These are phyloP conservation scores for Tuber calosporum DNA, from an alignment of 495 filamentous ascomycete genomes.

Conservation along the genomic window DNA sequence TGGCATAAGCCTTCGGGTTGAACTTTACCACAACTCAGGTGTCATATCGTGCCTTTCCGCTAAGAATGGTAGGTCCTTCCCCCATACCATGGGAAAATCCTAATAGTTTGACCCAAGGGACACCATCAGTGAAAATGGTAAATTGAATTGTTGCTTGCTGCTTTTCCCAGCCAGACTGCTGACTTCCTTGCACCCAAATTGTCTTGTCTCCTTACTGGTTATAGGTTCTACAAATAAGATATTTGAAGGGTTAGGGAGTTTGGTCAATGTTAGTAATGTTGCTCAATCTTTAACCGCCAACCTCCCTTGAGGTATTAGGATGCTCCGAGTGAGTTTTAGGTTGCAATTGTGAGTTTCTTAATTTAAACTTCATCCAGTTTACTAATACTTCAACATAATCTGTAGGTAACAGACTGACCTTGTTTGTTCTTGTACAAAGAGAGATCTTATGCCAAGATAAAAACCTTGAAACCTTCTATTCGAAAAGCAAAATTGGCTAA, in stretches of 20 bases:
- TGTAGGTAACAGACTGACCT: background rate
- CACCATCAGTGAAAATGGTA: slow-evolving; percentile 12
- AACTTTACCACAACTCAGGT: too few relatives aligned
- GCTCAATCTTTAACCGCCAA: background rate
- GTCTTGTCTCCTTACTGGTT: slow-evolving; percentile 11
- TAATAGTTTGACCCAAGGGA: slow-evolving; percentile 5
- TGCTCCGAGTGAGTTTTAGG: too few relatives aligned
- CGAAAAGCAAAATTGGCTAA: slow-evolving; percentile 1
- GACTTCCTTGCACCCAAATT: background rate
- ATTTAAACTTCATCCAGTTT: slow-evolving; percentile 4
- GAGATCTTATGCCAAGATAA: background rate
- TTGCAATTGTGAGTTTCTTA: slow-evolving; percentile 1
- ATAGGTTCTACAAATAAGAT: slow-evolving; percentile 14
- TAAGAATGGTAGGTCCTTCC: too few relatives aligned
- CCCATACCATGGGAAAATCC: slow-evolving; percentile 7
- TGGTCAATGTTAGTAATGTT: slow-evolving; percentile 11
- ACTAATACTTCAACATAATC: slow-evolving; percentile 4
- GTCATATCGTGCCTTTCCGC: background rate
- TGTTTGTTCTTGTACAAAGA: background rate
- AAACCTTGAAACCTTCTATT: background rate
- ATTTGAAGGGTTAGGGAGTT: slow-evolving; percentile 11
- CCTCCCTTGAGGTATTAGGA: background rate
- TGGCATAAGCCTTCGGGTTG: too few relatives aligned
- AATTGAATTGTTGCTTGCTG: slow-evolving; percentile 12
- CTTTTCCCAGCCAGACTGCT: slow-evolving; percentile 15